phyloP scores from a whole-genome alignment of 768 basidiomycete genomes.

The Termitomyces sp. region DNA sequence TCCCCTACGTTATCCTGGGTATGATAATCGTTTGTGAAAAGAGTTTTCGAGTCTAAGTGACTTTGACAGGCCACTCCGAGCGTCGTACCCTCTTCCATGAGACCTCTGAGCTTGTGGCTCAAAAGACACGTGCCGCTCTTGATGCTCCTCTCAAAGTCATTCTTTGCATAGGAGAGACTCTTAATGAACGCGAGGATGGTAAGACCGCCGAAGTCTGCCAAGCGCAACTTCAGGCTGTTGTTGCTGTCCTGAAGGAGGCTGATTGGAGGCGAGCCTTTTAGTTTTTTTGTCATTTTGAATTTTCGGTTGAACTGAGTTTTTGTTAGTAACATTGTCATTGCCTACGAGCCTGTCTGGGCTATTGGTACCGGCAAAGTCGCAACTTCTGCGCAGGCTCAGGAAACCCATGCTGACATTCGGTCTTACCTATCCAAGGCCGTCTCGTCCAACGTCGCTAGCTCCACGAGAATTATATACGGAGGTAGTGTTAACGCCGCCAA shows the following conservation, averaged over 20 bases:
- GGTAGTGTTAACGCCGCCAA: slow-evolving; percentile 91
- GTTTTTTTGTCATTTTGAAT: background rate
- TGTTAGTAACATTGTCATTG: slow-evolving; percentile 81
- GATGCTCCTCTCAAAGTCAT: slow-evolving; percentile 77
- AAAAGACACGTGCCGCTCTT: slow-evolving; percentile 83
- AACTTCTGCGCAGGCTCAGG: slow-evolving; percentile 87
- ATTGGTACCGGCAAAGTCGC: slow-evolving; percentile 98
- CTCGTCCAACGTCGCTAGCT: slow-evolving; percentile 61
- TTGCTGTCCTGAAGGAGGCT: slow-evolving; percentile 48
- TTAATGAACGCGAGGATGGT: slow-evolving; percentile 76
- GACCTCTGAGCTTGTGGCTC: slow-evolving; percentile 72
- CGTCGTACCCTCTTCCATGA: slow-evolving; percentile 92
- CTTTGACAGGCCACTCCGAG: slow-evolving; percentile 76
- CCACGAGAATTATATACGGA: slow-evolving; percentile 89
- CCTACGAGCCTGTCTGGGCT: slow-evolving; percentile 98
- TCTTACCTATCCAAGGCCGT: slow-evolving; percentile 61
- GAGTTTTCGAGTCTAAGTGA: background rate
- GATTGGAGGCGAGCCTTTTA: slow-evolving; percentile 71
- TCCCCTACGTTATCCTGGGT: slow-evolving; percentile 93
- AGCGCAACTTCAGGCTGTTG: slow-evolving; percentile 73
- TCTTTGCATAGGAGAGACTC: slow-evolving; percentile 94
- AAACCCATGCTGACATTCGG: slow-evolving; percentile 82
- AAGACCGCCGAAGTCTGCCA: slow-evolving; percentile 78
- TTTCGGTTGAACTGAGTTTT: background rate
- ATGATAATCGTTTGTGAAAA: slow-evolving; percentile 9